Percentiles rank a stretch among this genome's conserved stretches.
phyloP scores from a whole-genome alignment of 352 stramenopile species.

The Phytophthora pisi region DNA sequence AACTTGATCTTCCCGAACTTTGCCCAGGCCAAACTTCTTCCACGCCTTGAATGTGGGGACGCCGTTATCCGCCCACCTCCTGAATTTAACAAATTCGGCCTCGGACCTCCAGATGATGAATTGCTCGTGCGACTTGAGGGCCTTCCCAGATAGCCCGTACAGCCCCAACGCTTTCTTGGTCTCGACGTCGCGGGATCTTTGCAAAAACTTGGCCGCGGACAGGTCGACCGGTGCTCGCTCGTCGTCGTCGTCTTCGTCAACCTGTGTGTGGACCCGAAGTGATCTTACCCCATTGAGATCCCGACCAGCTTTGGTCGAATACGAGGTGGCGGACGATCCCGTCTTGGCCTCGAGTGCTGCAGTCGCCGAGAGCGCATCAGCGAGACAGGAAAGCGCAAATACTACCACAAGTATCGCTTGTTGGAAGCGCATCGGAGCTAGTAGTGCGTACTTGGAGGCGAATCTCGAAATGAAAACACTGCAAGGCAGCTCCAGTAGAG shows the following conservation, averaged over 20 bases:
- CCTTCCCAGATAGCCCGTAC: background rate
- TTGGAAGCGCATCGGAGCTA: background rate
- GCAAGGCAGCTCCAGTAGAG: too few species aligned
- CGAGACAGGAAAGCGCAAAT: background rate
- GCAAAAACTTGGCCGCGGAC: background rate
- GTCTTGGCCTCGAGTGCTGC: background rate
- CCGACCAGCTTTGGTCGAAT: background rate
- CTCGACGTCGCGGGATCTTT: too few species aligned
- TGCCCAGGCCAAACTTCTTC: too few species aligned
- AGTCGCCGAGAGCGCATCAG: background rate
- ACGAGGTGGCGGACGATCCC: background rate
- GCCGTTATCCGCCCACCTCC: too few species aligned
- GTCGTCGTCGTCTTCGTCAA: background rate
- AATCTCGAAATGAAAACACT: background rate
- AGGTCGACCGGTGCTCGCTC: background rate
- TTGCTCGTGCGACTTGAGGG: background rate
- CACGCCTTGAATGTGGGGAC: too few species aligned
- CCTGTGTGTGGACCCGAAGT: background rate
- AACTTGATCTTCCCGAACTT: too few species aligned
- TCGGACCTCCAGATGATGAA: background rate
- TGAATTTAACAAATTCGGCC: too few species aligned
- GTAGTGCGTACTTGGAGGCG: background rate
- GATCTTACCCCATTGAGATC: background rate
- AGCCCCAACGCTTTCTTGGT: background rate
- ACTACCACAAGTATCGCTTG: background rate